Percentiles rank a stretch among this genome's conserved stretches.
phyloP scores from a whole-genome alignment of 208 protist species.

The Leptomonas pyrrhocoris region DNA sequence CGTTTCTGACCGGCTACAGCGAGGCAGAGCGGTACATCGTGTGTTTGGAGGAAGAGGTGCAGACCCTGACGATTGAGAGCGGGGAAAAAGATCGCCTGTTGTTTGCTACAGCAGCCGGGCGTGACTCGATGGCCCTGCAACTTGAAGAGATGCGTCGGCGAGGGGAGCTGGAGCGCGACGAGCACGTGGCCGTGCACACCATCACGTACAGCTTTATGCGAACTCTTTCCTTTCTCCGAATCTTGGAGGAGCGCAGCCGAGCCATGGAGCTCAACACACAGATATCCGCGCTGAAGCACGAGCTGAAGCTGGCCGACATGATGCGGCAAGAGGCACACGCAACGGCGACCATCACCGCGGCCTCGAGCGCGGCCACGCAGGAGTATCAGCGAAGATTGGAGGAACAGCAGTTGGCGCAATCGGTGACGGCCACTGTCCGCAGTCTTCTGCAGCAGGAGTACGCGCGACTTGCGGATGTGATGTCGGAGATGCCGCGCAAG shows the following conservation, averaged over 20 bases:
- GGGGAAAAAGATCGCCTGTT: constrained; percentile 6
- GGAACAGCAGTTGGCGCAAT: constrained; percentile 18
- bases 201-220: constrained; percentile 13
- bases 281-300: constrained; percentile 16
- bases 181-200: constrained; percentile 7
- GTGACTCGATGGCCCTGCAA: constrained; percentile 19
- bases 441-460: constrained; percentile 34
- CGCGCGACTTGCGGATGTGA: constrained; percentile 29
- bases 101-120: background rate
- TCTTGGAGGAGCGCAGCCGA: constrained; percentile 9
- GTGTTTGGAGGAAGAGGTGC: constrained; percentile 40
- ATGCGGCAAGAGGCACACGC: constrained; percentile 17
- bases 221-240: constrained; percentile 5
- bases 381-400: constrained; percentile 14
- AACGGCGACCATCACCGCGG: background rate
- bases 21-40: constrained; percentile 40
- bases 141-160: constrained; percentile 17
- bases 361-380: constrained; percentile 7
- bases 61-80: constrained; percentile 30
- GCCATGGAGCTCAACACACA: constrained; percentile 32
- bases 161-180: background rate
- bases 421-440: constrained; percentile 18
- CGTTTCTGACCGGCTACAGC: background rate
- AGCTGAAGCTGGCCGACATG: constrained; percentile 28
- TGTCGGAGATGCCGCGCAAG: constrained; percentile 37